Conservation (phyloP, 2,329 filamentous ascomycete species). For the Aspergillus cejpii region DNA sequence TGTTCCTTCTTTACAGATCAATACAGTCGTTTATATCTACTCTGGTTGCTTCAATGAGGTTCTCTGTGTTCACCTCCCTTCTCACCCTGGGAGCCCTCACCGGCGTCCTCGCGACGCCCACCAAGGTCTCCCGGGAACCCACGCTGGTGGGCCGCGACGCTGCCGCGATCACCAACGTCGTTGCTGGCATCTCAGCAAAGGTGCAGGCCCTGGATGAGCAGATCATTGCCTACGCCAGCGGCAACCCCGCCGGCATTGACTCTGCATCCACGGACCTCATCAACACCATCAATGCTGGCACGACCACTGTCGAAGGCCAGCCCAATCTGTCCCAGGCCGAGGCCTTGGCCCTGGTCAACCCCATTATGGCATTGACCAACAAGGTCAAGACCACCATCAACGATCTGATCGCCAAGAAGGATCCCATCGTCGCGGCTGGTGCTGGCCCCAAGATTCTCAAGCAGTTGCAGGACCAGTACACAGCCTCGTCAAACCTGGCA, state of each 20-base stretch:
- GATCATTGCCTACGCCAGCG: constrained; percentile 19
- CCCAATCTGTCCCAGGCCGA: constrained; percentile 16
- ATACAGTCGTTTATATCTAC: not conserved
- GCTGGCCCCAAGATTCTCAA: not conserved
- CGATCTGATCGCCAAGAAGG: not conserved
- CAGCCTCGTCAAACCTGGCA: not conserved
- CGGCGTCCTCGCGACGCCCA: constrained; percentile 11
- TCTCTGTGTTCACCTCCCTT: constrained; percentile 4
- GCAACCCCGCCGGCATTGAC: constrained; percentile 8
- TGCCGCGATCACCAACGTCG: constrained; percentile 11
- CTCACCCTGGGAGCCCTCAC: constrained; percentile 9
- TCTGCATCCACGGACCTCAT: constrained; percentile 16
- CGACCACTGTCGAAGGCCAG: constrained; percentile 12
- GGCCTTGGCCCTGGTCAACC: constrained; percentile 15
- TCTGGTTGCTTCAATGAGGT: not conserved
- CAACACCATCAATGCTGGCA: constrained; percentile 17
- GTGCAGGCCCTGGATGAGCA: constrained; percentile 15
- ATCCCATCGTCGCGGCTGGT: not conserved
- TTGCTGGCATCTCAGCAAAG: constrained; percentile 9
- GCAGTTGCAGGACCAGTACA: not conserved
- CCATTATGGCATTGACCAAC: constrained; percentile 17
- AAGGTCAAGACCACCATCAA: constrained; percentile 14
- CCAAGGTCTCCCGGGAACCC: constrained; percentile 3
- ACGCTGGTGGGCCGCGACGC: constrained; percentile 13
- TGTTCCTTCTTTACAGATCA: not conserved